These are phyloP conservation scores for Phaffia australis DNA, from an alignment of 768 basidiomycete species.

Conservation along the genomic window DNA sequence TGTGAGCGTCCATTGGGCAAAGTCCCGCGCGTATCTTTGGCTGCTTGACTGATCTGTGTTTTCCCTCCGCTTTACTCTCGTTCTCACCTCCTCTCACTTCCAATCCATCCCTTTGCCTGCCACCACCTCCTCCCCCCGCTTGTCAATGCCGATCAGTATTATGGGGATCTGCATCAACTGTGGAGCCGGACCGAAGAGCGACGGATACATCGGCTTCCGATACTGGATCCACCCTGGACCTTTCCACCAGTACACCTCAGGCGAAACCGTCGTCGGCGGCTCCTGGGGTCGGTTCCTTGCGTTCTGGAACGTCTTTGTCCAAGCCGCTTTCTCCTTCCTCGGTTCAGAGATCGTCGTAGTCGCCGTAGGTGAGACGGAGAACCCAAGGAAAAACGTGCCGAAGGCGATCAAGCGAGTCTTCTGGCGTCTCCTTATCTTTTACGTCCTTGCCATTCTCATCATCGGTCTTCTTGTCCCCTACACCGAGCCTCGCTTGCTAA, in stretches of 20 bases:
- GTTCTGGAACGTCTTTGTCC: conserved; percentile 42
- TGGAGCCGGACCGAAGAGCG: conserved; percentile 28
- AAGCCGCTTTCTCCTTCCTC: conserved; percentile 24
- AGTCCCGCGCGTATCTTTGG: conserved; percentile 33
- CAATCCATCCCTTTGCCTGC: conserved; percentile 26
- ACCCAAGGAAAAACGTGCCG: conserved; percentile 36
- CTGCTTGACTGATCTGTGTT: conserved; percentile 36
- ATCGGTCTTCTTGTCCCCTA: conserved; percentile 36
- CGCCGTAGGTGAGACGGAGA: conserved; percentile 42
- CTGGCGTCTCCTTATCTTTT: conserved; percentile 32
- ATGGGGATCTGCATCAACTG: conserved; percentile 30
- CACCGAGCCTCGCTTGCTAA: conserved; percentile 28
- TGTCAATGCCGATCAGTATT: conserved; percentile 20
- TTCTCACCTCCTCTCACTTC: conserved; percentile 2
- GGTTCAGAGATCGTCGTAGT: conserved; percentile 23
- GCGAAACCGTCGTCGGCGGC: conserved; percentile 27
- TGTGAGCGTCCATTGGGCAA: conserved; percentile 35
- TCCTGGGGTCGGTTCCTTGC: conserved; percentile 32
- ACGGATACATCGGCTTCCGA: conserved; percentile 29
- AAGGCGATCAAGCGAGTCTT: conserved; percentile 17
- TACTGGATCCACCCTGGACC: conserved; percentile 29
- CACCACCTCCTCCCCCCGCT: conserved; percentile 16
- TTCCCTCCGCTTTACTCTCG: conserved; percentile 35
- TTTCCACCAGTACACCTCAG: conserved; percentile 22
- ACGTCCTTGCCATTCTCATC: conserved; percentile 31